Percentiles rank a stretch among this genome's conserved stretches.
These are phyloP conservation scores for Plectosphaerella sp. DNA, from an alignment of 2,329 filamentous ascomycete genomes.

Conservation along the genomic window DNA sequence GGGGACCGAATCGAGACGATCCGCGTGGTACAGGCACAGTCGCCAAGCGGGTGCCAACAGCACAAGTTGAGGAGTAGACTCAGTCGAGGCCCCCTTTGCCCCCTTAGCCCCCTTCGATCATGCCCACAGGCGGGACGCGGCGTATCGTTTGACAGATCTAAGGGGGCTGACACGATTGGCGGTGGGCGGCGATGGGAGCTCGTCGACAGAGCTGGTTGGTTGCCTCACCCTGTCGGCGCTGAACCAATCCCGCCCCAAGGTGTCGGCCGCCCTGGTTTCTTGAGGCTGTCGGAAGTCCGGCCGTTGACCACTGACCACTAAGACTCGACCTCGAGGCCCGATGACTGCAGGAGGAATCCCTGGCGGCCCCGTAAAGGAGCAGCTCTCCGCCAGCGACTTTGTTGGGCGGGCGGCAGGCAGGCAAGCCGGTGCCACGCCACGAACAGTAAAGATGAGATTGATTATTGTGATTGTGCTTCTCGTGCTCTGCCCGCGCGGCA, in stretches of 20 bases:
- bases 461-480: too few species aligned
- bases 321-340: too few species aligned
- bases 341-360: too few species aligned
- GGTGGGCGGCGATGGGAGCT: neutral
- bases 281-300: neutral
- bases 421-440: too few species aligned
- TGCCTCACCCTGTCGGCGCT: neutral
- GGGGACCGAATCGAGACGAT: neutral
- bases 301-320: too few species aligned
- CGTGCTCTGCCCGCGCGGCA: too few species aligned
- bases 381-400: too few species aligned
- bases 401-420: too few species aligned
- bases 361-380: too few species aligned
- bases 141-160: slow-evolving; percentile 2
- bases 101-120: neutral
- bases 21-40: neutral
- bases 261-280: neutral
- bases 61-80: neutral
- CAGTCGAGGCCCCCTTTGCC: neutral
- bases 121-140: neutral
- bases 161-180: slow-evolving; percentile 1
- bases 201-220: slow-evolving; percentile 1
- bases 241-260: neutral
- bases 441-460: too few species aligned
- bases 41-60: neutral